Evolutionary conservation across 2,329 filamentous ascomycete genomes (phyloP).

Genomic region (Tothia fuscella): DNA sequence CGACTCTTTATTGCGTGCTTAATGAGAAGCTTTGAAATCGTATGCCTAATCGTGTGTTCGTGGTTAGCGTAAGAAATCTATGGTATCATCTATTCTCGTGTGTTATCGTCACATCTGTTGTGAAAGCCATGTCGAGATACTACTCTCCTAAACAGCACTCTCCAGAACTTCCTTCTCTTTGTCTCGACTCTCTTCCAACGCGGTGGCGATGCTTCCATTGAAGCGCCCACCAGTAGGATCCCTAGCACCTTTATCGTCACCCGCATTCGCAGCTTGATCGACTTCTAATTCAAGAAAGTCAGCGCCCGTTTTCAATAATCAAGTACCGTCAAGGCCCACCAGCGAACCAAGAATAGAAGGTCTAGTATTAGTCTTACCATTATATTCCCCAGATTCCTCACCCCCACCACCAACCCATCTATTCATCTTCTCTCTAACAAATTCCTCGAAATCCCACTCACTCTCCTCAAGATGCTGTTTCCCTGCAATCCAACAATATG

Average conservation of each 20-base stretch:
- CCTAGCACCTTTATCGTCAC: slow-evolving; percentile 3
- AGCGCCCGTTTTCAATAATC: neutral
- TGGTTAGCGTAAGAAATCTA: no score
- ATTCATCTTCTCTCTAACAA: slow-evolving; percentile 61
- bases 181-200: slow-evolving; percentile 4
- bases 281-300: slow-evolving; percentile 5
- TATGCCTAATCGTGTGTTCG: no score
- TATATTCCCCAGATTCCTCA: slow-evolving; percentile 35
- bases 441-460: slow-evolving; percentile 85
- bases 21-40: no score
- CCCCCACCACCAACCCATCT: slow-evolving; percentile 40
- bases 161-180: slow-evolving; percentile 2
- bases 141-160: slow-evolving; percentile 7
- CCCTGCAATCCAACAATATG: slow-evolving; percentile 40
- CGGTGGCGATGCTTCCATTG: slow-evolving; percentile 26
- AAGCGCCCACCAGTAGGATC: slow-evolving; percentile 35
- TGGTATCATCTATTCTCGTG: no score
- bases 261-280: slow-evolving; percentile 9
- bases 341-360: slow-evolving; percentile 8
- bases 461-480: slow-evolving; percentile 46
- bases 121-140: no score
- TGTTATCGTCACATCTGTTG: no score
- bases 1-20: no score
- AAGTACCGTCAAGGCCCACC: neutral
- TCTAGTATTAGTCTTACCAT: slow-evolving; percentile 24